Percentiles rank a stretch among this genome's conserved stretches.
These are phyloP conservation scores for Skeletonema marinoi DNA, from an alignment of 108 stramenopile genomes.

Conservation along the genomic window DNA sequence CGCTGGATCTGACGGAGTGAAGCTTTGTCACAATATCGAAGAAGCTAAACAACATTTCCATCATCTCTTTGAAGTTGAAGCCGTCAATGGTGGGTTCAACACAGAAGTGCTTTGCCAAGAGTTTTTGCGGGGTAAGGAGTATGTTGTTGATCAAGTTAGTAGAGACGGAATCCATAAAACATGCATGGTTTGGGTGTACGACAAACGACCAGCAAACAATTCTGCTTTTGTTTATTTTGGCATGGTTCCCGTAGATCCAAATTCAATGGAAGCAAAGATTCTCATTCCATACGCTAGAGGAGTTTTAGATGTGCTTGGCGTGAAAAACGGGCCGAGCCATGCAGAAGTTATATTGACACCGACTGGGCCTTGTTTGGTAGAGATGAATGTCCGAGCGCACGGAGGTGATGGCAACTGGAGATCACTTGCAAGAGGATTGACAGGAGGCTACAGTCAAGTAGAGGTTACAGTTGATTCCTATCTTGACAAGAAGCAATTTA, in stretches of 20 bases:
- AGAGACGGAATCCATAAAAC: constrained; percentile 89
- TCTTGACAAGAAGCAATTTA: constrained; percentile 68
- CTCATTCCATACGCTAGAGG: constrained; percentile 79
- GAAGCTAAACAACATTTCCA: constrained; percentile 60
- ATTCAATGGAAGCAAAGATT: constrained; percentile 75
- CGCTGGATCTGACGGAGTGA: constrained; percentile 72
- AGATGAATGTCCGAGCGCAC: constrained; percentile 82
- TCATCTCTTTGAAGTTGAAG: constrained; percentile 51
- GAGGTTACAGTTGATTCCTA: constrained; percentile 86
- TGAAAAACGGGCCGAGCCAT: constrained; percentile 74
- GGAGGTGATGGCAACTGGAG: constrained; percentile 95
- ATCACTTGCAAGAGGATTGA: constrained; percentile 69
- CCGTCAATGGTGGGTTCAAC: constrained; percentile 24
- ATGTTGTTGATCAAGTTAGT: constrained; percentile 51
- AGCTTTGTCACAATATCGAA: constrained; percentile 39
- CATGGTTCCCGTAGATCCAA: constrained; percentile 71
- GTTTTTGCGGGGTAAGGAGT: constrained; percentile 72
- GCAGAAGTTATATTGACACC: constrained; percentile 77
- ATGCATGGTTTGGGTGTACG: constrained; percentile 90
- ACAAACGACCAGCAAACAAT: constrained; percentile 86
- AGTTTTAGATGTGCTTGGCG: constrained; percentile 79
- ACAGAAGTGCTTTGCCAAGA: constrained; percentile 82
- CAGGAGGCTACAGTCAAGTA: constrained; percentile 88
- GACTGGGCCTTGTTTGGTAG: constrained; percentile 88
- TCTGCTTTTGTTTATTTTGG: constrained; percentile 86